Conservation (phyloP, 2,329 filamentous ascomycete species). For the Fusarium guadeloupense region DNA sequence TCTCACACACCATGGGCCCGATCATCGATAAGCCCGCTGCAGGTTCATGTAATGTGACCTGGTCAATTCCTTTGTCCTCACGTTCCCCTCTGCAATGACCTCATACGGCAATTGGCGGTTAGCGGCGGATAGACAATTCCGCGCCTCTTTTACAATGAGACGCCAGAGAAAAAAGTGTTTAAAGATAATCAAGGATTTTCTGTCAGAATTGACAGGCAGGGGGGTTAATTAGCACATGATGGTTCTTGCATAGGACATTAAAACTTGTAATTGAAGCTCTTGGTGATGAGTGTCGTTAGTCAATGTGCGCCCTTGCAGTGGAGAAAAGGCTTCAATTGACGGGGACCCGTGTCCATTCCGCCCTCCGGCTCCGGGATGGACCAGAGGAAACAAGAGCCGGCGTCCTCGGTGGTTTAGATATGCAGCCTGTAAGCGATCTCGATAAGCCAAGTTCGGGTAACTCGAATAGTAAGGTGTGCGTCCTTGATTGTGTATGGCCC, state of each 20-base stretch:
- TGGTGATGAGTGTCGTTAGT: slow-evolving; percentile 1
- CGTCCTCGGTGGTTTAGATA: not conserved
- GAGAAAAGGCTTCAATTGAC: not conserved
- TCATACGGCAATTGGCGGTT: too few relatives aligned
- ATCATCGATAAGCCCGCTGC: slow-evolving; percentile 28
- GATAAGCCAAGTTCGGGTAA: slow-evolving; percentile 8
- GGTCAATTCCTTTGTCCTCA: not conserved
- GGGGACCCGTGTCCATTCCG: slow-evolving; percentile 6
- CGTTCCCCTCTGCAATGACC: slow-evolving; percentile 7
- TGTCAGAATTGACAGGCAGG: slow-evolving; percentile 28
- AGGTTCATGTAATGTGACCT: slow-evolving; percentile 27
- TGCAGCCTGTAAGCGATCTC: slow-evolving; percentile 32
- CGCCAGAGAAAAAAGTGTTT: not conserved
- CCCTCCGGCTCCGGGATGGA: not conserved
- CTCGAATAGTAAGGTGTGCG: slow-evolving; percentile 5
- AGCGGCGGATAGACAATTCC: slow-evolving; percentile 38
- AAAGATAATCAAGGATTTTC: not conserved
- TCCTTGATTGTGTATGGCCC: not conserved
- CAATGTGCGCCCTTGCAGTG: slow-evolving; percentile 22
- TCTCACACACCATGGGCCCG: slow-evolving; percentile 5
- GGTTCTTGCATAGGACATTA: not conserved
- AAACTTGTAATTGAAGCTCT: not conserved
- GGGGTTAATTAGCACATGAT: slow-evolving; percentile 22
- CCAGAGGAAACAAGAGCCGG: slow-evolving; percentile 1
- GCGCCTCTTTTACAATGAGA: slow-evolving; percentile 7